Conservation (phyloP, 345 rosid species). For the Citrus reticulata region DNA sequence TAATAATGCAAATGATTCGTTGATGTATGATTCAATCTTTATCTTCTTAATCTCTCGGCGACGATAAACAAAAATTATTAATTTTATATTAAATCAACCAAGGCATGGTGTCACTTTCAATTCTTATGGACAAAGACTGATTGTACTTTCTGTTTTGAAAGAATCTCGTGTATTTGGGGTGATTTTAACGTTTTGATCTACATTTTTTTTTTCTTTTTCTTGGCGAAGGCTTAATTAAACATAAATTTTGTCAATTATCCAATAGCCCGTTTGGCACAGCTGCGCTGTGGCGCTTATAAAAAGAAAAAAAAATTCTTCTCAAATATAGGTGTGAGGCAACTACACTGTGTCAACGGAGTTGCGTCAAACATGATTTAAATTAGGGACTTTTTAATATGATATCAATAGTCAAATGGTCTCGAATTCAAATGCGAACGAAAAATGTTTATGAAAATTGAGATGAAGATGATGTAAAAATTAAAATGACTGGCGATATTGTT, state of each 20-base stretch:
- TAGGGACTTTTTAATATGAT: background rate
- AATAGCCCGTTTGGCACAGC: too few species aligned
- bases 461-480: too few species aligned
- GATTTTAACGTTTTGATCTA: background rate
- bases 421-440: too few species aligned
- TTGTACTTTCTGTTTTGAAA: background rate
- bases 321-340: too few species aligned
- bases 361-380: too few species aligned
- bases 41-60: background rate
- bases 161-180: background rate
- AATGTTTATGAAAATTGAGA: too few species aligned
- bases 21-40: background rate
- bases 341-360: fast-evolving
- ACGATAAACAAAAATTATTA: background rate
- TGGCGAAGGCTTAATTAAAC: too few species aligned
- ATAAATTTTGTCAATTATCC: too few species aligned
- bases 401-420: background rate
- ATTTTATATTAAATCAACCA: background rate
- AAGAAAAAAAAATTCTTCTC: too few species aligned
- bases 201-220: too few species aligned
- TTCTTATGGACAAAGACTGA: background rate
- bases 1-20: background rate
- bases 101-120: background rate
- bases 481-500: too few species aligned
- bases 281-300: too few species aligned